Percentiles rank a stretch among this genome's conserved stretches.
These are phyloP conservation scores for Sclerotinia subarctica DNA, from an alignment of 2,329 filamentous ascomycete genomes.

Conservation along the genomic window DNA sequence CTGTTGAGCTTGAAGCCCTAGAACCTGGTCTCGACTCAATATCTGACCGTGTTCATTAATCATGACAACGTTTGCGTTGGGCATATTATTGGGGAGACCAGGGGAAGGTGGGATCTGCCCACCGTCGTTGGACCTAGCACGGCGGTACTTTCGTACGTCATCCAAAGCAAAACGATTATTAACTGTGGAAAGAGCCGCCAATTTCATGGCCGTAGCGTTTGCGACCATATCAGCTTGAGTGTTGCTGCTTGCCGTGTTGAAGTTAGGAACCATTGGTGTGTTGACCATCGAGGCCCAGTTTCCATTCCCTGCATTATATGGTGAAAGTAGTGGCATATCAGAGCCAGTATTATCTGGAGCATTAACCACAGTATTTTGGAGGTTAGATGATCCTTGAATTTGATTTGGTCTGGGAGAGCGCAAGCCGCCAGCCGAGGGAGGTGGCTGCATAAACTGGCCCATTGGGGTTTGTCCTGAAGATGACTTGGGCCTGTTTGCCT, in stretches of 20 bases:
- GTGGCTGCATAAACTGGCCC: slow-evolving; percentile 90
- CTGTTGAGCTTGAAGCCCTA: slow-evolving; percentile 70
- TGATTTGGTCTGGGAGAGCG: slow-evolving; percentile 71
- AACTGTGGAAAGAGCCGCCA: slow-evolving; percentile 92
- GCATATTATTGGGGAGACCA: slow-evolving; percentile 61
- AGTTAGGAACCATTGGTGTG: slow-evolving; percentile 90
- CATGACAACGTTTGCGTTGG: slow-evolving; percentile 81
- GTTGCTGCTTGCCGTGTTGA: slow-evolving; percentile 56
- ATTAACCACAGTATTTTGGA: slow-evolving; percentile 80
- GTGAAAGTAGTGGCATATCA: slow-evolving; percentile 84
- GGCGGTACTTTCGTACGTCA: slow-evolving; percentile 93
- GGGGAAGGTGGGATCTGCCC: slow-evolving; percentile 63
- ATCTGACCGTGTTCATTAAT: slow-evolving; percentile 91
- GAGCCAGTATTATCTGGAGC: slow-evolving; percentile 63
- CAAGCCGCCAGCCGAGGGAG: slow-evolving; percentile 63
- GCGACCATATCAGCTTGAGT: slow-evolving; percentile 94
- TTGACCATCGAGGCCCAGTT: slow-evolving; percentile 99
- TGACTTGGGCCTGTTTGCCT: slow-evolving; percentile 67
- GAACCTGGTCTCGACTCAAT: slow-evolving; percentile 77
- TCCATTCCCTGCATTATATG: slow-evolving; percentile 73
- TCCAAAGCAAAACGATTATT: slow-evolving; percentile 98
- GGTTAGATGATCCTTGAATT: slow-evolving; percentile 62
- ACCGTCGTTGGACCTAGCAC: slow-evolving; percentile 83
- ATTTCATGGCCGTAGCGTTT: slow-evolving; percentile 98
- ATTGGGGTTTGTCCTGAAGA: slow-evolving; percentile 77